Conservation (phyloP, 192 early-diverging fungal genomes). For the Entomortierella beljakovae region DNA sequence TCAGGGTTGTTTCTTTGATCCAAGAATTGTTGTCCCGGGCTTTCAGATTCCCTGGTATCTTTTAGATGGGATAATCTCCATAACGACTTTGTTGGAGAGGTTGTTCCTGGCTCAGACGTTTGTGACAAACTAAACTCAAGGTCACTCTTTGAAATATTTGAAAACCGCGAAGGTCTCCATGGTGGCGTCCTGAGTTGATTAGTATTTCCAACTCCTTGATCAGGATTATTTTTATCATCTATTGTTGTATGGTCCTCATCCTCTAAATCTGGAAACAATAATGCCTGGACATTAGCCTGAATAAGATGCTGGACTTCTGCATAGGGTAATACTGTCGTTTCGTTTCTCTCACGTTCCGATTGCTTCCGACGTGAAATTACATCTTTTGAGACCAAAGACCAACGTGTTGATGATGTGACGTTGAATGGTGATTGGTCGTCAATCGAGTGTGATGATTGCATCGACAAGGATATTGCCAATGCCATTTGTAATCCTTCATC, state of each 20-base stretch:
- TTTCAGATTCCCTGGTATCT: constrained; percentile 6
- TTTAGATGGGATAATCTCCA: constrained; percentile 40
- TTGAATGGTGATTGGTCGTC: constrained; percentile 4
- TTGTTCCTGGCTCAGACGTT: constrained; percentile 7
- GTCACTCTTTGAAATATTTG: not conserved
- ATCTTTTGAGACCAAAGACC: constrained; percentile 16
- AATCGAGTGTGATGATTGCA: not conserved
- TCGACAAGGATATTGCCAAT: constrained; percentile 42
- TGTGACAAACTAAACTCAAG: constrained; percentile 16
- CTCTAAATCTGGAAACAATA: constrained; percentile 30
- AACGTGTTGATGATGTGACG: not conserved
- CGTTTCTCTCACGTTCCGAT: constrained; percentile 26
- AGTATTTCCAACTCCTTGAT: not conserved
- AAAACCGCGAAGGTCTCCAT: constrained; percentile 45
- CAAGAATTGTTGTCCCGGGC: not conserved
- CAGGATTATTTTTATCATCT: not conserved
- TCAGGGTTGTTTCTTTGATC: not conserved
- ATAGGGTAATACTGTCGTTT: constrained; percentile 30
- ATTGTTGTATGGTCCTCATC: not conserved
- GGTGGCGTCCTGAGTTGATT: constrained; percentile 25
- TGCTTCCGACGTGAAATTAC: constrained; percentile 15
- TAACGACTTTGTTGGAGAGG: constrained; percentile 18
- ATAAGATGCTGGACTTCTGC: constrained; percentile 42
- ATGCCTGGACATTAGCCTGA: constrained; percentile 34
- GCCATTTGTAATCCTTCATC: constrained; percentile 42